A percentile compares a stretch with the other conserved stretches of the same genome.
phyloP scores from a whole-genome alignment of 2,329 filamentous ascomycete genomes.

The Botrytis fragariae region DNA sequence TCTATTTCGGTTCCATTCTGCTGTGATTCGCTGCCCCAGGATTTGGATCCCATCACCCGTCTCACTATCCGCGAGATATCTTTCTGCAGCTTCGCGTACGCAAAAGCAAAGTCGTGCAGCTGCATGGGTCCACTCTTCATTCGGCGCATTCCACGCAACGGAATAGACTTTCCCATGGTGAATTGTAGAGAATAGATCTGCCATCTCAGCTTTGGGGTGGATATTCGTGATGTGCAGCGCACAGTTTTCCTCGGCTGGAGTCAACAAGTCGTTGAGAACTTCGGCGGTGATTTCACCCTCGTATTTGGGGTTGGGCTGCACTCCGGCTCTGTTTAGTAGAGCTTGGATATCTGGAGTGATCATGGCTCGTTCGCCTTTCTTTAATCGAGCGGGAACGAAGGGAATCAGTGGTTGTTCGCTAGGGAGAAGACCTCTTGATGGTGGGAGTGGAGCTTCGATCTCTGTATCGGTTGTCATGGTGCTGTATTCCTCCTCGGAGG shows the following conservation, averaged over 20 bases:
- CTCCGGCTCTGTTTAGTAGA: not conserved
- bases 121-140: not conserved
- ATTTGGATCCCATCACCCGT: slow-evolving; percentile 20
- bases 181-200: not conserved
- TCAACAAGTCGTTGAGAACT: not conserved
- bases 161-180: slow-evolving; percentile 12
- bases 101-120: slow-evolving; percentile 16
- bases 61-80: not conserved
- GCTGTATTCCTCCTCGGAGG: not conserved
- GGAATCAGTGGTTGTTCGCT: slow-evolving; percentile 3
- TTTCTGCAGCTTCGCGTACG: slow-evolving; percentile 5
- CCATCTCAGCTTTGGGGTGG: not conserved
- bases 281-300: slow-evolving; percentile 12
- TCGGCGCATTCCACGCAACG: not conserved
- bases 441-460: not conserved
- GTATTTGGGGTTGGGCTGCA: slow-evolving; percentile 12
- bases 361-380: not conserved
- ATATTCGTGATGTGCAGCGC: slow-evolving; percentile 7
- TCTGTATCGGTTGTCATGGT: not conserved
- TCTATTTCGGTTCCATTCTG: slow-evolving; percentile 23
- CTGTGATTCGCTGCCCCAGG: slow-evolving; percentile 15
- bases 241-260: not conserved
- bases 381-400: not conserved
- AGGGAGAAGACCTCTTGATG: not conserved
- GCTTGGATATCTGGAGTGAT: slow-evolving; percentile 10